These are phyloP conservation scores for Linnemannia elongata DNA, from an alignment of 192 early-diverging fungal species.

Conservation along the genomic window DNA sequence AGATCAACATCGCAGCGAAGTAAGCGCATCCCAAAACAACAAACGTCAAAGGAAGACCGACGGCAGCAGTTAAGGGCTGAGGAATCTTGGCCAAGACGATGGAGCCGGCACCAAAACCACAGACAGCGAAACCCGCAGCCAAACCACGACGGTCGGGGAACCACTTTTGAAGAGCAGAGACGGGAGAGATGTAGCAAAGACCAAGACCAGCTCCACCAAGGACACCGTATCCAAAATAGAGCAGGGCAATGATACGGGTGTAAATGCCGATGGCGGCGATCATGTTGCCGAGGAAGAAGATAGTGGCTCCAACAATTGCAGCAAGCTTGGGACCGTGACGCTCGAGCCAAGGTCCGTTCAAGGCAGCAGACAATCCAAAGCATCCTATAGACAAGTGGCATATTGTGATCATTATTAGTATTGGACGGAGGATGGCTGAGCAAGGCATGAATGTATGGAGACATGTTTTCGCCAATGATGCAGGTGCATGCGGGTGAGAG, in stretches of 20 bases:
- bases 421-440: not conserved
- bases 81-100: constrained; percentile 76
- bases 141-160: constrained; percentile 69
- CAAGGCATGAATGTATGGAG: not conserved
- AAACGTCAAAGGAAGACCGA: constrained; percentile 69
- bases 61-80: constrained; percentile 64
- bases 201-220: constrained; percentile 70
- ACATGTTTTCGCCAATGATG: not conserved
- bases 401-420: not conserved
- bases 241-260: constrained; percentile 62
- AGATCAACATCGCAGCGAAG: constrained; percentile 67
- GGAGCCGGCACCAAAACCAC: constrained; percentile 80
- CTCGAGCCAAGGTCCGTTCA: constrained; percentile 72
- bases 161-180: constrained; percentile 71
- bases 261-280: constrained; percentile 65
- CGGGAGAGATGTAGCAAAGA: constrained; percentile 70
- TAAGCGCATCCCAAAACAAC: constrained; percentile 72
- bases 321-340: constrained; percentile 63
- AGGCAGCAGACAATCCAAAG: constrained; percentile 66
- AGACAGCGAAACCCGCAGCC: constrained; percentile 74
- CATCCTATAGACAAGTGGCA: constrained; percentile 21
- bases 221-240: constrained; percentile 74
- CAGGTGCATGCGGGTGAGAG: not conserved
- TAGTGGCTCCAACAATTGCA: constrained; percentile 57
- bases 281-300: constrained; percentile 68